These are phyloP conservation scores for Melastoma candidum DNA, from an alignment of 441 rosid species.

Conservation along the genomic window DNA sequence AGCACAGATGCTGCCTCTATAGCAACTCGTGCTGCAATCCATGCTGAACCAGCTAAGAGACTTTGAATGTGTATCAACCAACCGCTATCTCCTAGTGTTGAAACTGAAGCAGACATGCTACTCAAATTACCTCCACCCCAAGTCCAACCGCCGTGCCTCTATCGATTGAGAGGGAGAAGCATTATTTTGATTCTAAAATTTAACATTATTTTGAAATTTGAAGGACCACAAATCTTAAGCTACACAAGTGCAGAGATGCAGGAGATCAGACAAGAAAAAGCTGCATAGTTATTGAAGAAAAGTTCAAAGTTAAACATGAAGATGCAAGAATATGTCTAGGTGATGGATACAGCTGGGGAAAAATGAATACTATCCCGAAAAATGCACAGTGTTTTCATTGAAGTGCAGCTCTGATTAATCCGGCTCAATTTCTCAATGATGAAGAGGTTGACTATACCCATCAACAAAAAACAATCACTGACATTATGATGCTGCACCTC, in stretches of 20 bases:
- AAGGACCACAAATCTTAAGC: no score
- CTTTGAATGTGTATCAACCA: constrained; percentile 97
- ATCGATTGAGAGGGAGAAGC: constrained; percentile 14
- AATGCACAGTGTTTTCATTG: no score
- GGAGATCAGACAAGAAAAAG: constrained; percentile 2
- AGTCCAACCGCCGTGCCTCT: constrained; percentile 99
- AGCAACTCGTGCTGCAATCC: constrained; percentile 96
- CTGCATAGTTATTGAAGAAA: not conserved
- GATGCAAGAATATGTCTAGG: not conserved
- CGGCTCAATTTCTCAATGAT: no score
- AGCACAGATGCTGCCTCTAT: constrained; percentile 95
- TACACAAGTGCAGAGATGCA: no score
- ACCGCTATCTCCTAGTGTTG: constrained; percentile 96
- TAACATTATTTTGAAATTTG: no score
- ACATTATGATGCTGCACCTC: no score
- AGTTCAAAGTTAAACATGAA: not conserved
- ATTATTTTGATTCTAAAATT: no score
- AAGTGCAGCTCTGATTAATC: no score
- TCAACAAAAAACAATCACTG: no score
- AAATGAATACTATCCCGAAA: no score
- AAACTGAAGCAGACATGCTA: constrained; percentile 99
- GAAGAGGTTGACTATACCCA: no score
- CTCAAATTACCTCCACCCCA: constrained; percentile 99
- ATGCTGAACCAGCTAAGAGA: constrained; percentile 96
- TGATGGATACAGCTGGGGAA: not conserved